phyloP scores from a whole-genome alignment of 148 eudicot genomes.

The Chenopodium album region DNA sequence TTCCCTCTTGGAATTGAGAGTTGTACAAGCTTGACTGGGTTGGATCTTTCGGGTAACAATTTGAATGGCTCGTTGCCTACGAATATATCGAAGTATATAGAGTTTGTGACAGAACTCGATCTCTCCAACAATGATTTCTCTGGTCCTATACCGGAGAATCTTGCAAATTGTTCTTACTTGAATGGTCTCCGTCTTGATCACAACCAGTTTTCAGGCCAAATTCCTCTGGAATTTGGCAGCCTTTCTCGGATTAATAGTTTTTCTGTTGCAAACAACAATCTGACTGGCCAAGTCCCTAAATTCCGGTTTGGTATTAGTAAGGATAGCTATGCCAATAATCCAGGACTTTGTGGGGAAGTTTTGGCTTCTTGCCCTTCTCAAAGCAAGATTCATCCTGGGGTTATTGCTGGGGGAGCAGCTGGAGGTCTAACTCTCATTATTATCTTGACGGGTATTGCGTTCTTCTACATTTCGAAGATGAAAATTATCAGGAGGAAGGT shows the following conservation, averaged over 20 bases:
- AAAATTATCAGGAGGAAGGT: constrained; percentile 36
- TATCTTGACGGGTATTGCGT: constrained; percentile 26
- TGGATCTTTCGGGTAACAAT: constrained; percentile 36
- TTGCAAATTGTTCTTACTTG: constrained; percentile 39
- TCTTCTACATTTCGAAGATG: constrained; percentile 32
- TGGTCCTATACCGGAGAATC: constrained; percentile 33
- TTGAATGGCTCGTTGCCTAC: constrained; percentile 38
- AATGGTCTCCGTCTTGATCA: constrained; percentile 32
- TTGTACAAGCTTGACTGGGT: constrained; percentile 42
- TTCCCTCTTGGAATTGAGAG: constrained; percentile 39
- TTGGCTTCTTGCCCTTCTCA: constrained; percentile 20
- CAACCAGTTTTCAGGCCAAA: constrained; percentile 40
- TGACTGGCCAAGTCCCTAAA: constrained; percentile 35
- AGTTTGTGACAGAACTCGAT: constrained; percentile 31
- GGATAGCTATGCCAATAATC: constrained; percentile 37
- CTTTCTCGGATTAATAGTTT: constrained; percentile 41
- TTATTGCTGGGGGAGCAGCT: constrained; percentile 32
- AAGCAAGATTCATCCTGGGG: constrained; percentile 19
- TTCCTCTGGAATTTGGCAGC: constrained; percentile 30
- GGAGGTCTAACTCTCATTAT: constrained; percentile 35
- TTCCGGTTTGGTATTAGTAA: not conserved
- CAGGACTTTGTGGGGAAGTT: constrained; percentile 40
- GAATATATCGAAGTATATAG: constrained; percentile 30
- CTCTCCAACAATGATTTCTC: constrained; percentile 39
- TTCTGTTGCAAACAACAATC: constrained; percentile 37